Evolutionary conservation across 371 early-diverging fungal species (phyloP).

Genomic region (Neoconidiobolus thromboides): DNA sequence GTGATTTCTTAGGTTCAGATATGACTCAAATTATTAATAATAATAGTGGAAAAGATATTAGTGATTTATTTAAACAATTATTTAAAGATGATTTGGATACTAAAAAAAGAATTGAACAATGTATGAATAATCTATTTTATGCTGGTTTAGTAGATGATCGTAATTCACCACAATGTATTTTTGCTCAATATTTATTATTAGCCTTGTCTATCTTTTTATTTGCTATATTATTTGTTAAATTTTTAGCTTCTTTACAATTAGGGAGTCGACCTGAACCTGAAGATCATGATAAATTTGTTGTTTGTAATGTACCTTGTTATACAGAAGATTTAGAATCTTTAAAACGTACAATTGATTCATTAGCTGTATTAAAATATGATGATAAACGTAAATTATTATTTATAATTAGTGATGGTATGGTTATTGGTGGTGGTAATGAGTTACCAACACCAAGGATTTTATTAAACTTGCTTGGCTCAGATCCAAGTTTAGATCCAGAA

Average conservation of each 20-base stretch:
- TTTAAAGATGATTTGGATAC: conserved; percentile 43
- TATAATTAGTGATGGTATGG: conserved; percentile 82
- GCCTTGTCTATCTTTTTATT: conserved; percentile 57
- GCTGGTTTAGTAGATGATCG: conserved; percentile 77
- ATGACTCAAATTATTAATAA: conserved; percentile 44
- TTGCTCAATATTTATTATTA: conserved; percentile 75
- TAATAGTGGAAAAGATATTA: conserved; percentile 30
- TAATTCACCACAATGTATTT: conserved; percentile 53
- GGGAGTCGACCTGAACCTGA: conserved; percentile 54
- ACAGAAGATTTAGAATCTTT: conserved; percentile 91
- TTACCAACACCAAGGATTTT: conserved; percentile 94
- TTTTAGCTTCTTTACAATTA: conserved; percentile 76
- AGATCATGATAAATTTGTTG: conserved; percentile 75
- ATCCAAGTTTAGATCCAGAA: conserved; percentile 71
- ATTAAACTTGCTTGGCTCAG: conserved; percentile 81
- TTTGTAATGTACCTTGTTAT: conserved; percentile 92
- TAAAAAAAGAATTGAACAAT: conserved; percentile 29
- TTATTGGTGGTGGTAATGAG: conserved; percentile 92
- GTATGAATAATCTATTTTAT: conserved; percentile 70
- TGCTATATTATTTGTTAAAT: conserved; percentile 72
- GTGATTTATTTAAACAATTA: conserved; percentile 12
- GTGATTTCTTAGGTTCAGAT: conserved; percentile 24
- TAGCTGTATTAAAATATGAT: conserved; percentile 76
- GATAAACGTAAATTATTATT: conserved; percentile 91
- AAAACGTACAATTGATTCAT: conserved; percentile 86